phyloP scores from a whole-genome alignment of 2,329 filamentous ascomycete species.

The Phoma sp. region DNA sequence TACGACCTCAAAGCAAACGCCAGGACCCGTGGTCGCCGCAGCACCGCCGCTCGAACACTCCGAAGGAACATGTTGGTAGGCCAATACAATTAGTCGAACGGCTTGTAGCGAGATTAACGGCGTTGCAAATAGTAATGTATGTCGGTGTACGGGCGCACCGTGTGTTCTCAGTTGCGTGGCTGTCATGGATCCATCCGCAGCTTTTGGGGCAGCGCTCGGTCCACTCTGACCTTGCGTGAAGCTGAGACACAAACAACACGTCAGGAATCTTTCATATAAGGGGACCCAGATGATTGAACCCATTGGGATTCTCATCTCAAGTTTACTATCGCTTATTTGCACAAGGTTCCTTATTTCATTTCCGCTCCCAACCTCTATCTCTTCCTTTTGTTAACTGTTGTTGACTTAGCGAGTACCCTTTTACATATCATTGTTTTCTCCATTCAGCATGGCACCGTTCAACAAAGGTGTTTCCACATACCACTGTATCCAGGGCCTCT shows the following conservation, averaged over 20 bases:
- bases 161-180: slow-evolving; percentile 21
- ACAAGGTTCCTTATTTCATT: slow-evolving; percentile 11
- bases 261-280: slow-evolving; percentile 31
- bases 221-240: slow-evolving; percentile 19
- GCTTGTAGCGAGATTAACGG: slow-evolving; percentile 28
- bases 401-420: slow-evolving; percentile 10
- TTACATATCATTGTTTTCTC: slow-evolving; percentile 14
- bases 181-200: slow-evolving; percentile 28
- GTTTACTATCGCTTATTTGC: slow-evolving; percentile 12
- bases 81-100: slow-evolving; percentile 15
- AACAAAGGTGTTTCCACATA: slow-evolving; percentile 41
- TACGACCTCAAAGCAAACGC: slow-evolving; percentile 11
- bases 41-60: slow-evolving; percentile 20
- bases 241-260: slow-evolving; percentile 20
- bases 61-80: slow-evolving; percentile 7
- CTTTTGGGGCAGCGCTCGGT: slow-evolving; percentile 20
- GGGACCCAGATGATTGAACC: background rate
- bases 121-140: slow-evolving; percentile 23
- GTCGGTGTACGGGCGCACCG: slow-evolving; percentile 24
- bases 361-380: background rate
- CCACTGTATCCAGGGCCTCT: slow-evolving; percentile 39
- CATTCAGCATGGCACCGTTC: slow-evolving; percentile 34
- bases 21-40: slow-evolving; percentile 7
- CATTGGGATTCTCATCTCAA: slow-evolving; percentile 13
- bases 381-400: slow-evolving; percentile 18